Conservation (phyloP, 2,329 filamentous ascomycete species). For the Scedosporium aurantiacum region DNA sequence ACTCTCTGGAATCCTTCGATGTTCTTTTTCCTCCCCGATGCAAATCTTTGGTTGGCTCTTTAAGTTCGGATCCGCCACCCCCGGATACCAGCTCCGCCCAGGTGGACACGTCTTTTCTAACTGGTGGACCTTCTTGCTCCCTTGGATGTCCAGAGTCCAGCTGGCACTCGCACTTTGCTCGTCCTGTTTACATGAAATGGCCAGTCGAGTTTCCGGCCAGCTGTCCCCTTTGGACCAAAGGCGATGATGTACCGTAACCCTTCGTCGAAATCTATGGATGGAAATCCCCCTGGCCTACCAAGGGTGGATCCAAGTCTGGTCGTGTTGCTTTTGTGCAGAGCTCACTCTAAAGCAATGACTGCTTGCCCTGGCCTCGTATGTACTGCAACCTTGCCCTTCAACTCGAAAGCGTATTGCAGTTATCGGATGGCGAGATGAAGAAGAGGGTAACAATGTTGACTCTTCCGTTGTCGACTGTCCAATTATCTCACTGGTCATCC, state of each 20-base stretch:
- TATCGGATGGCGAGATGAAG: not conserved
- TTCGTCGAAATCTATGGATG: not conserved
- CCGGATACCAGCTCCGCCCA: not conserved
- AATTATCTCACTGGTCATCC: not conserved
- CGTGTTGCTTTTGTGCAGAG: not conserved
- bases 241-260: not conserved
- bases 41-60: not conserved
- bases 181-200: not conserved
- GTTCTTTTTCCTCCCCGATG: not conserved
- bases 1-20: not conserved
- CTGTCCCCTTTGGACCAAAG: not conserved
- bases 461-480: not conserved
- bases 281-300: not conserved
- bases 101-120: not conserved
- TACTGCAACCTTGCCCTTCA: not conserved
- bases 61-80: not conserved
- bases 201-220: not conserved
- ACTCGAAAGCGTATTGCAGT: not conserved
- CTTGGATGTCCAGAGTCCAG: not conserved
- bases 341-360: not conserved
- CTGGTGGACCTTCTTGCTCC: constrained; percentile 2
- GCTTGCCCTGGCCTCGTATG: not conserved
- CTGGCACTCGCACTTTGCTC: not conserved
- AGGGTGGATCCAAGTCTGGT: not conserved
- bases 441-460: not conserved